Base-by-base conservation (phyloP, 2,329 filamentous ascomycete species). In the Corynespora cassiicola region DNA sequence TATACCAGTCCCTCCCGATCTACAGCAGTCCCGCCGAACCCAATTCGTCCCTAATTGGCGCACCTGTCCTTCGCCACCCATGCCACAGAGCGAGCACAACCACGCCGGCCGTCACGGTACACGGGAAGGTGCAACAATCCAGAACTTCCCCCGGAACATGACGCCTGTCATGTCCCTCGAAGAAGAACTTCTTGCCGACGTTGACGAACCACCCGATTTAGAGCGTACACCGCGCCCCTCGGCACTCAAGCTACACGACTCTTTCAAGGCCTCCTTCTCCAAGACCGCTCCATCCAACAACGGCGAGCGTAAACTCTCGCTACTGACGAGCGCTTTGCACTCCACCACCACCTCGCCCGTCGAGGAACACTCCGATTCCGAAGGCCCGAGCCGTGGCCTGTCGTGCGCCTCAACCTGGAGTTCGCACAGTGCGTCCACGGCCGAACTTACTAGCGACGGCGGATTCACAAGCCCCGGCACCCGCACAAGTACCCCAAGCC, bases 371-470 rank as follows among this genome's bases (percentile, higher is more conserved):
- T 50, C 59, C 12, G 63, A 69, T 35, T 66, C 53, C 41, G 52
- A 64, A 39, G 57, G 60, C 40, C 44, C 61, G 40, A 47, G 62
- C 47, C 69, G 75, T 53, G 71, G 73, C 26, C 54, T 75, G 41
- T 76, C 74, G 24, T 78, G 65, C 48, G 70, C 83, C 43, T 92
- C 87, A 44, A 84, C 86, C 56, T 86, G 85, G 65, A 95, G 89
- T 75, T 92, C 86, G 61, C 75, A 84, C 52, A 96, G 90, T 71
- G 72, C 86, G 43, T 96, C 91, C 2, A 95, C 90, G 3, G 88
- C 88, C 23, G 92, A 96, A 51, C 77, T 97, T 40, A 96, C 90
- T n/a, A 96, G 91, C 69, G 94, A 96, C 60, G 94, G 88, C 41
- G 91, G 89, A 42, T 74, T 95, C 42, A 95, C 91, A 12, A 96